phyloP scores from a whole-genome alignment of 352 stramenopile species.

The Phytophthora colocasiae region DNA sequence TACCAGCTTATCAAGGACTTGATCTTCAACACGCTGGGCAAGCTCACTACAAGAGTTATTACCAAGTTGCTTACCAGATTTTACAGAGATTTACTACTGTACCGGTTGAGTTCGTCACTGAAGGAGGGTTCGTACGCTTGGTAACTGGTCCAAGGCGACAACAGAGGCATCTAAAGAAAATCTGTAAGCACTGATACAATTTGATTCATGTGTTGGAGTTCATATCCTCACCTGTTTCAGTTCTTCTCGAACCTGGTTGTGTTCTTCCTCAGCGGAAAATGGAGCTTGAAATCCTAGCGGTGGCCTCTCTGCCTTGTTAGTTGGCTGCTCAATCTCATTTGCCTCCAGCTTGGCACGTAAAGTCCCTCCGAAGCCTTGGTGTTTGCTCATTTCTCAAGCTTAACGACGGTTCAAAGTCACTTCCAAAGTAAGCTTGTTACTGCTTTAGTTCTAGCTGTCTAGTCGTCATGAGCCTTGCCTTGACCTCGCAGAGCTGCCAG shows the following conservation, averaged over 20 bases:
- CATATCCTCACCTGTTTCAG: constrained; percentile 26
- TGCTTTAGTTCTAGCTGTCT: constrained; percentile 20
- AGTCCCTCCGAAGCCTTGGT: constrained; percentile 4
- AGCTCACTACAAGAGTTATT: constrained; percentile 37
- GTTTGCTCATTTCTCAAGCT: constrained; percentile 13
- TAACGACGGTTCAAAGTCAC: constrained; percentile 26
- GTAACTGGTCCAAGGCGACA: constrained; percentile 58
- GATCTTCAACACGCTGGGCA: constrained; percentile 42
- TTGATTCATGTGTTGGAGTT: background rate
- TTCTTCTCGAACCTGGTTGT: constrained; percentile 24
- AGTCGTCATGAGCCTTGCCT: constrained; percentile 31
- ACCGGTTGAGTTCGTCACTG: constrained; percentile 58
- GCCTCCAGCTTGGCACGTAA: constrained; percentile 19
- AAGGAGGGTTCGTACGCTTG: constrained; percentile 53
- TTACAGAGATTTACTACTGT: background rate
- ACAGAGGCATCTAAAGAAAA: constrained; percentile 39
- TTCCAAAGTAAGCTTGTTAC: constrained; percentile 14
- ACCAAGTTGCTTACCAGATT: background rate
- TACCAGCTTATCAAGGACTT: constrained; percentile 51
- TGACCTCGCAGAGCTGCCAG: constrained; percentile 36
- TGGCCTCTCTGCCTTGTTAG: constrained; percentile 4
- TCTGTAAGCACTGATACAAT: background rate
- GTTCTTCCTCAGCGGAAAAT: constrained; percentile 18
- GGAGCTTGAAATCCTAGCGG: constrained; percentile 1
- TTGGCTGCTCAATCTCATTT: constrained; percentile 1